A percentile compares a stretch with the other conserved stretches of the same genome.
Evolutionary conservation across 345 rosid species (phyloP).

Genomic region (Sapria himalayana): DNA sequence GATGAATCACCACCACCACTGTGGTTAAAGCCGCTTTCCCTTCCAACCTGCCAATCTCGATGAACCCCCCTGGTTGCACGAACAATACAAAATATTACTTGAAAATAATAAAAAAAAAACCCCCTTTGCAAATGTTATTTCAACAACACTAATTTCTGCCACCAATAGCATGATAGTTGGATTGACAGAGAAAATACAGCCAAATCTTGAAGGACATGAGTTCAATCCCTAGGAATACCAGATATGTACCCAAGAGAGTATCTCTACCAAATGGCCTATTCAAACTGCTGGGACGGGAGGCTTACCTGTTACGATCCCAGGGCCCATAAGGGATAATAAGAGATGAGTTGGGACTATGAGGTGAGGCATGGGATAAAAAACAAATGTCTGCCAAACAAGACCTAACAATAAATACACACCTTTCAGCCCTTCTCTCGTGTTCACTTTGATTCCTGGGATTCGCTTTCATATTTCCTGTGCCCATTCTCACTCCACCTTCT

Average conservation of each 20-base stretch:
- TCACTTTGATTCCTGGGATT: constrained; percentile 72
- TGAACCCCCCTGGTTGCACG: constrained; percentile 35
- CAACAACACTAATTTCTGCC: not conserved
- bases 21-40: constrained; percentile 58
- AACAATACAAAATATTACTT: not conserved
- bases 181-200: constrained; percentile 5
- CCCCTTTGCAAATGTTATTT: too few relatives aligned
- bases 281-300: not conserved
- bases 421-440: constrained; percentile 50
- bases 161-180: constrained; percentile 4
- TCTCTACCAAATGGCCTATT: not conserved
- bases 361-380: not conserved
- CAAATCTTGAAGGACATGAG: not conserved
- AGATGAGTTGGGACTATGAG: not conserved
- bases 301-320: not conserved
- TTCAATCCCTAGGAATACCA: not conserved
- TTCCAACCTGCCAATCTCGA: constrained; percentile 50
- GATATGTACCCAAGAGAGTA: not conserved
- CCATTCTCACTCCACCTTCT: constrained; percentile 67
- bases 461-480: constrained; percentile 69
- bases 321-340: not conserved
- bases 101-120: not conserved
- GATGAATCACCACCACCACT: constrained; percentile 24
- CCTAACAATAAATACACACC: too few relatives aligned
- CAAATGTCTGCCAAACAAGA: too few relatives aligned